These are phyloP conservation scores for Rhododendron ovatum DNA, from an alignment of 148 eudicot genomes.

Conservation along the genomic window DNA sequence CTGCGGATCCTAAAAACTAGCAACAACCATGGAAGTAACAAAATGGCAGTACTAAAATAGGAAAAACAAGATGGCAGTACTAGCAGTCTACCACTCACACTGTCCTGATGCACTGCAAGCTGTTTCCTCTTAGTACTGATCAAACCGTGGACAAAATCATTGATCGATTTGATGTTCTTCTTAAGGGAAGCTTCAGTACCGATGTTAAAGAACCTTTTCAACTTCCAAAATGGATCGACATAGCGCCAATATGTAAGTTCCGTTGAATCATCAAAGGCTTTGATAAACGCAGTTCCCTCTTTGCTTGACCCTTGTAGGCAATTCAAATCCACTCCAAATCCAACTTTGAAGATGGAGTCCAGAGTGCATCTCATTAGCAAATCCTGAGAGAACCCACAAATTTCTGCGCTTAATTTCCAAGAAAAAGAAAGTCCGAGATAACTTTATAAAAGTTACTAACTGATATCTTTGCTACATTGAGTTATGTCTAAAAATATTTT, in stretches of 20 bases:
- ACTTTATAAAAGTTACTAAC: background rate
- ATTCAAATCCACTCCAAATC: slow-evolving; percentile 76
- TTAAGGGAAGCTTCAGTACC: slow-evolving; percentile 59
- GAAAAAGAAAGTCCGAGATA: background rate
- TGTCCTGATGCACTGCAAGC: slow-evolving; percentile 23
- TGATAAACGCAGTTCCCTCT: slow-evolving; percentile 50
- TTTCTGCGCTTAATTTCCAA: background rate
- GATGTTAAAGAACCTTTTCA: slow-evolving; percentile 50
- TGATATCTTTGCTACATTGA: background rate
- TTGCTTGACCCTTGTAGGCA: slow-evolving; percentile 61
- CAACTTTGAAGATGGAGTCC: slow-evolving; percentile 76
- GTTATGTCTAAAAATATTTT: background rate
- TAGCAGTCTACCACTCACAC: slow-evolving; percentile 20
- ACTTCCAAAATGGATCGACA: slow-evolving; percentile 62
- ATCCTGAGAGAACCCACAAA: slow-evolving; percentile 36
- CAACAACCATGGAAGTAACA: background rate
- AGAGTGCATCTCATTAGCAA: slow-evolving; percentile 61
- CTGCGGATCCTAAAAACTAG: background rate
- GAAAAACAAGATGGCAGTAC: background rate
- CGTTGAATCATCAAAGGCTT: slow-evolving; percentile 73
- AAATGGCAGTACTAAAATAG: background rate
- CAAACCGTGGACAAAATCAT: slow-evolving; percentile 46
- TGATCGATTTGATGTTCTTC: slow-evolving; percentile 43
- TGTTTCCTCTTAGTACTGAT: slow-evolving; percentile 45
- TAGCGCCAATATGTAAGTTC: slow-evolving; percentile 47